Base-by-base conservation (phyloP, 306 rosid genomes). In the Comarum palustre region DNA sequence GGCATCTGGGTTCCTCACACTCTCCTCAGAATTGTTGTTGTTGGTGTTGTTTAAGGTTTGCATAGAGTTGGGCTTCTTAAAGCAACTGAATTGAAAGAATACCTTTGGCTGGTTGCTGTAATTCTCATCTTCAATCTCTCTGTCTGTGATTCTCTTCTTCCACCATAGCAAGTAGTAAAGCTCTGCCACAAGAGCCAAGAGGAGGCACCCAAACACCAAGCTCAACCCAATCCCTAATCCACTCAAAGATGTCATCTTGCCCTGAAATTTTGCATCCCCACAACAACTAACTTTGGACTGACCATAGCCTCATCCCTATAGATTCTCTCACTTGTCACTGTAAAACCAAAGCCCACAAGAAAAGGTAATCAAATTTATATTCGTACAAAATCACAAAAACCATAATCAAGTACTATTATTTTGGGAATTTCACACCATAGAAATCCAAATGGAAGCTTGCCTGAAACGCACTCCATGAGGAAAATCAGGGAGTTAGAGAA, bases 161-260 rank as follows among this genome's bases (percentile, higher is more conserved):
- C 97, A 88, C 87, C 96, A 93, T 55, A 93, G 68, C 79, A 90
- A 66, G 65, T 90, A 93, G 89, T 83, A 93, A 55, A 93, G 86
- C 79, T 90, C 92, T 1, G 93, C 97, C 69, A 87, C 80, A 38
- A 89, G 66, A 50, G 82, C 91, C 39, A 90, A 67, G 4, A 89
- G 75, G 32, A 93, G 87, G 45, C 77, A 87, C 71, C 93, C 96
- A 79, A 90, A 89, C 0, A 90, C 93, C 66, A 93, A 58, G 71
- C 90, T 81, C 73, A 92, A 73, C 34, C 83, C 84, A 67, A 86
- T 72, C 63, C 92, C 86, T 70, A 89, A 86, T 19, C 83, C 88
- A 74, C 90, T 79, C 65, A 85, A 86, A 82, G 82, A 62, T 77
- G 79, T 78, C 84, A 78, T 76, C 58, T 77, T 70, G 17, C 46